Evolutionary conservation across 106 monocot species (phyloP), one percentile per base, ranked within the genome.

Genomic region (Agapanthus africanus): DNA sequence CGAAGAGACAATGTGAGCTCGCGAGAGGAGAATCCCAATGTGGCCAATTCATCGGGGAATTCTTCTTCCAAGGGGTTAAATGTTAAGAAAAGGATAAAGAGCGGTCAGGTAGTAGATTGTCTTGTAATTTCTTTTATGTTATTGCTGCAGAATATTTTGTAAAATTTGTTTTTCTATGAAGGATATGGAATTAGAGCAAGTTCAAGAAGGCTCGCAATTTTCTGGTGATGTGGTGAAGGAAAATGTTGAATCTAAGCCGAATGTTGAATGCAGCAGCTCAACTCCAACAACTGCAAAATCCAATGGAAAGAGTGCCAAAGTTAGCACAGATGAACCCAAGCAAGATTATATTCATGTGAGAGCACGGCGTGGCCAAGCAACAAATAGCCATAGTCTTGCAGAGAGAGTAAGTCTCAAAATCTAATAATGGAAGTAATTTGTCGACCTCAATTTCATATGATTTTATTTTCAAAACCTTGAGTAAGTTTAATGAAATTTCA

Each of bases 341-440:
- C 72, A 73, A 61, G 73, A 68, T 19, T 77, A 71, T 57, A 71
- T 77, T 56, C 79, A 80, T 74, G 70, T 80, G 9, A 74, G 79
- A 36, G 79, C 79, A 16, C 70, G 74, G 41, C 63, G 79, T 6
- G 79, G 79, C 8, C 79, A 80, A 44, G 79, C 79, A 44, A 80
- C 79, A 14, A 74, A 80, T 15, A 79, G 79, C 69, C 77, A 77
- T 54, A 77, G 77, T 34, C 77, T 77, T 63, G 77, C 77, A 40
- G 77, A 77, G 54, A 77, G 77, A 49, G 77, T 77, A 77, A 56
- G 37, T 46, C 19, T 74, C 51, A 7, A n/a, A n/a, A n/a, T 14
- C 11, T n/a, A 59, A 6, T 32, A 37, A 68, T 6, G 10, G 21
- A 2, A 65, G 11, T 16, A n/a, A n/a, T n/a, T n/a, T n/a, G n/a